A percentile compares a stretch with the other conserved stretches of the same genome.
Evolutionary conservation across 2,329 filamentous ascomycete species (phyloP).

Genomic region (Exophiala sp.): DNA sequence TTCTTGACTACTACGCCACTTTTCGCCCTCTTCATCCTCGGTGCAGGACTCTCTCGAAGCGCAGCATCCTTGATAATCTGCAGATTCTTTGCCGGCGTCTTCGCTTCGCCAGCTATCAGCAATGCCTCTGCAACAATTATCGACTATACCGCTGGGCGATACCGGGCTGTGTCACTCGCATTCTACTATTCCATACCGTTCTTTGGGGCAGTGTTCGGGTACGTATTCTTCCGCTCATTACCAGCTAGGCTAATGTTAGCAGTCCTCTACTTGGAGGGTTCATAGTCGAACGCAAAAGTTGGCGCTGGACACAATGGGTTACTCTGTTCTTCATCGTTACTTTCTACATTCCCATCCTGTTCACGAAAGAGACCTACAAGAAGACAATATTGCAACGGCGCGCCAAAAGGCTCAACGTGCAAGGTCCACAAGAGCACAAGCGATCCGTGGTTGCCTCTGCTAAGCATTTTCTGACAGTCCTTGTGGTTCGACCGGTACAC

Average conservation of each 20-base stretch:
- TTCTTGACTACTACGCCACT: slow-evolving; percentile 36
- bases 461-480: slow-evolving; percentile 37
- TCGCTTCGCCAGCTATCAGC: slow-evolving; percentile 28
- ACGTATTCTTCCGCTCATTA: not conserved
- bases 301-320: slow-evolving; percentile 36
- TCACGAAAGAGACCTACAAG: slow-evolving; percentile 34
- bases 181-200: slow-evolving; percentile 28
- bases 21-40: slow-evolving; percentile 35
- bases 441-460: slow-evolving; percentile 53
- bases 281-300: slow-evolving; percentile 54
- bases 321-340: slow-evolving; percentile 31
- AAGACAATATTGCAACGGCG: slow-evolving; percentile 25
- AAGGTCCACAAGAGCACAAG: slow-evolving; percentile 39
- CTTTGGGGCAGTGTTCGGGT: slow-evolving; percentile 26
- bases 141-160: slow-evolving; percentile 26
- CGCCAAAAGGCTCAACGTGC: slow-evolving; percentile 10
- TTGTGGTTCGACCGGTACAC: slow-evolving; percentile 54
- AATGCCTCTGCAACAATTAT: slow-evolving; percentile 30
- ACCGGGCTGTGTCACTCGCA: slow-evolving; percentile 21
- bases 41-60: slow-evolving; percentile 24
- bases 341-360: slow-evolving; percentile 32
- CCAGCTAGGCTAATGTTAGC: slow-evolving; percentile 1
- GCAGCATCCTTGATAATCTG: slow-evolving; percentile 25
- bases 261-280: slow-evolving; percentile 52
- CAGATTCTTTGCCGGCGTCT: slow-evolving; percentile 29